Base-by-base conservation (phyloP, 495 filamentous ascomycete species). In the Xylaria castorea region DNA sequence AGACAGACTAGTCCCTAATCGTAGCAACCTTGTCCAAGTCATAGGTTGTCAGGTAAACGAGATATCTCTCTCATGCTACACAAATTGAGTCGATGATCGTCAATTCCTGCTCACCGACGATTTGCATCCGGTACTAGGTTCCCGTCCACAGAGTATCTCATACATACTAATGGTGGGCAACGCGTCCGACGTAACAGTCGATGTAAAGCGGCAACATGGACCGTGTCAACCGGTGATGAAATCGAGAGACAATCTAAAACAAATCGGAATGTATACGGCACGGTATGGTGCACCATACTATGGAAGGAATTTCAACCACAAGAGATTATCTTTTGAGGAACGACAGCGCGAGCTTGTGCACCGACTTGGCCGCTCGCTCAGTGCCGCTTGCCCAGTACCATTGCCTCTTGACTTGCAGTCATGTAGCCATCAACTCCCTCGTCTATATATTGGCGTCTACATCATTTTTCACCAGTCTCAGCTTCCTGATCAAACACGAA, bases 191-290 rank as follows among this genome's bases (percentile, higher is more conserved):
- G 51, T 27, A 30, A 57, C 51, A 32, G 51, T 30, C 51, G 5
- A 1, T 32, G 2, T 36, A 34, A 6, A 38, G 57, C 32, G 16
- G 34, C 7, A 16, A 38, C 30, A 22, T 38, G 18, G 32, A 38
- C 18, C 18, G 4, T 36, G 32, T 61, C 18, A 1, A 38, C 8
- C 57, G 2, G 32, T 22, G 32, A 36, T 61, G 57, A 12, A 38
- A 61, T 61, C 32, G 57, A 61, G 32, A 61, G 57, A 61, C 58
- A 61, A 61, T 38, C 2, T 61, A n/a, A 36, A 38, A 38, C 58
- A 61, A 22, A 5, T 14, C 32, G 58, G 20, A 61, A 61, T 36
- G 27, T 36, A 61, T 36, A 38, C 4, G 0, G 58, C 58, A 61
- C 34, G 32, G 32, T 20, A 38, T 61, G 20, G 9, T 38, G 8